Conservation (phyloP, 768 basidiomycete genomes). For the Rhizopogon vulgaris region DNA sequence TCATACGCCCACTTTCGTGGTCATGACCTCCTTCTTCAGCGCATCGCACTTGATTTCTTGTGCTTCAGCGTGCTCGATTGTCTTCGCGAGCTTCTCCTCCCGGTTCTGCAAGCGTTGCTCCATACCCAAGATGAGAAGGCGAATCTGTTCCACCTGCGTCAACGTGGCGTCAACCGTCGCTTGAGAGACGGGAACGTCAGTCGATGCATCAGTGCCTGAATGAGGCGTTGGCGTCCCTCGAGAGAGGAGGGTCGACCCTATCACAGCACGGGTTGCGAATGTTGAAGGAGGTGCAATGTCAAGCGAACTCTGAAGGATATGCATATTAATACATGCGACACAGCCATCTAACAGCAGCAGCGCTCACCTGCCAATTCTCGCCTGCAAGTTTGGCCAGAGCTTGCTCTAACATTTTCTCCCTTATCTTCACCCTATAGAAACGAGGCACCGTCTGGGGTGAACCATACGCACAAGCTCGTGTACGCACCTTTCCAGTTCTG, state of each 20-base stretch:
- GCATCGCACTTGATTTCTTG: constrained; percentile 52
- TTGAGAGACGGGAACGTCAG: constrained; percentile 14
- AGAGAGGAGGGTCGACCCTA: constrained; percentile 22
- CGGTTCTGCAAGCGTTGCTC: constrained; percentile 61
- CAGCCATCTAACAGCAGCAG: neutral
- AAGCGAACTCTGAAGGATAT: constrained; percentile 22
- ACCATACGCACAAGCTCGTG: neutral
- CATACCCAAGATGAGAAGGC: constrained; percentile 67
- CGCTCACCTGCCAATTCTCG: constrained; percentile 74
- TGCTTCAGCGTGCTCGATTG: constrained; percentile 52
- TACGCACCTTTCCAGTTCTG: constrained; percentile 64
- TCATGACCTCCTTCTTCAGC: constrained; percentile 34
- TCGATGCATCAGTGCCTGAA: constrained; percentile 9
- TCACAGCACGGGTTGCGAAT: constrained; percentile 19
- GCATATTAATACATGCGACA: neutral
- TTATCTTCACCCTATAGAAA: constrained; percentile 44
- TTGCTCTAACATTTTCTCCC: constrained; percentile 73
- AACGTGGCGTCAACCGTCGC: constrained; percentile 34
- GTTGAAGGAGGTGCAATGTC: constrained; percentile 30
- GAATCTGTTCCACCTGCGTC: constrained; percentile 63
- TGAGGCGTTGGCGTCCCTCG: constrained; percentile 12
- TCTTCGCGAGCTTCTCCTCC: constrained; percentile 56
- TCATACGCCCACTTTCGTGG: constrained; percentile 15
- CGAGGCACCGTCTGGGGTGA: neutral
- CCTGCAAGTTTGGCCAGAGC: constrained; percentile 67